A percentile compares a stretch with the other conserved stretches of the same genome.
phyloP scores from a whole-genome alignment of 768 basidiomycete species.

The Leccinum disarticulatum region DNA sequence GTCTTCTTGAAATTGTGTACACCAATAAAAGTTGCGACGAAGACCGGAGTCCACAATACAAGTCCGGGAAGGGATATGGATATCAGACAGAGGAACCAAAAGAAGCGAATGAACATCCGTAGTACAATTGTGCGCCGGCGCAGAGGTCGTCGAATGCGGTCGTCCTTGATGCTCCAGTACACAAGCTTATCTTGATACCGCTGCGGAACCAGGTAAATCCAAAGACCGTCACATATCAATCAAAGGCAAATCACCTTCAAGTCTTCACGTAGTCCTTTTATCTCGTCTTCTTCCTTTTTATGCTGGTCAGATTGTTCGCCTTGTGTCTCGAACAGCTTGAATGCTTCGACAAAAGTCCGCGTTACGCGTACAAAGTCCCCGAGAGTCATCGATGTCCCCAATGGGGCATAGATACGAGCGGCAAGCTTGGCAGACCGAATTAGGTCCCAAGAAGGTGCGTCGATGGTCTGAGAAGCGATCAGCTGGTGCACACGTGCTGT shows the following conservation, averaged over 20 bases:
- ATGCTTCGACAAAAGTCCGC: slow-evolving; percentile 72
- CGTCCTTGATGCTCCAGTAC: slow-evolving; percentile 75
- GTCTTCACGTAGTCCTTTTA: slow-evolving; percentile 45
- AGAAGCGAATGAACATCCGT: slow-evolving; percentile 63
- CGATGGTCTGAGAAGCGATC: slow-evolving; percentile 76
- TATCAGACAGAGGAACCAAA: slow-evolving; percentile 63
- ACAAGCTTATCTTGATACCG: slow-evolving; percentile 72
- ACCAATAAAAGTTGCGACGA: slow-evolving; percentile 64
- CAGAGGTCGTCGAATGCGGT: slow-evolving; percentile 72
- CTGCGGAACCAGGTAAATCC: slow-evolving; percentile 36
- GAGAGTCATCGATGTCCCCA: slow-evolving; percentile 83
- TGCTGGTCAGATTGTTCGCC: slow-evolving; percentile 27
- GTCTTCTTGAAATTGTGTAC: slow-evolving; percentile 77
- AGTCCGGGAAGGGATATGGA: slow-evolving; percentile 73
- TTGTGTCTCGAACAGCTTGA: slow-evolving; percentile 47
- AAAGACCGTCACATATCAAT: background rate
- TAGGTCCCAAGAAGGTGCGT: slow-evolving; percentile 83
- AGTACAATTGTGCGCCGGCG: slow-evolving; percentile 52
- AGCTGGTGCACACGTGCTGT: slow-evolving; percentile 65
- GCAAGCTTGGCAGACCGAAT: slow-evolving; percentile 76
- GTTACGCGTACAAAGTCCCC: slow-evolving; percentile 82
- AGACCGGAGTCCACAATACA: slow-evolving; percentile 80
- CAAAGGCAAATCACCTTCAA: slow-evolving; percentile 50
- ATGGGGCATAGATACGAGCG: slow-evolving; percentile 77
- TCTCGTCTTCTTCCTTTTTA: slow-evolving; percentile 27